phyloP scores from a whole-genome alignment of 1,284 basidiomycete genomes.

The Somion occarium region DNA sequence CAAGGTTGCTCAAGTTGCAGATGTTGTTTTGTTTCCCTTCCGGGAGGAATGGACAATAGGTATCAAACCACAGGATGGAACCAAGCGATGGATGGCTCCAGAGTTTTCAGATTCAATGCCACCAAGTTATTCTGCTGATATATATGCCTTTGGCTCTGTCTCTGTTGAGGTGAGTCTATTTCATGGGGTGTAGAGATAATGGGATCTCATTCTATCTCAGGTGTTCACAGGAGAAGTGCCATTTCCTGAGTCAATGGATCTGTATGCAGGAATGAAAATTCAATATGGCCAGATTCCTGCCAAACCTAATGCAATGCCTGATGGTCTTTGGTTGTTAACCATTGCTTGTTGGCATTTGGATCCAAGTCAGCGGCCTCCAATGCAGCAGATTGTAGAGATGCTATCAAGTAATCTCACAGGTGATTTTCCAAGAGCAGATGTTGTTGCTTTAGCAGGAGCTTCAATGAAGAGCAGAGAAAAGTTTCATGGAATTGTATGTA shows the following conservation, averaged over 20 bases:
- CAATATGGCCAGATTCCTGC: neutral
- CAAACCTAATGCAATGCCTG: neutral
- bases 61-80: neutral
- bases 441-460: too few species aligned
- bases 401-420: too few species aligned
- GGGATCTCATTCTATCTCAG: neutral
- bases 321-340: neutral
- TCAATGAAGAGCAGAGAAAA: too few species aligned
- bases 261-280: neutral
- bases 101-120: neutral
- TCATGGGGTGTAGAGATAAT: neutral
- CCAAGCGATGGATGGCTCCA: conserved; percentile 2
- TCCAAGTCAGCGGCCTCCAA: neutral
- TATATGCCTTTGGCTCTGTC: conserved; percentile 4
- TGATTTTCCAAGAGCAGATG: too few species aligned
- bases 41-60: neutral
- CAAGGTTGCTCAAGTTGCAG: neutral
- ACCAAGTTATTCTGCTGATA: conserved; percentile 2
- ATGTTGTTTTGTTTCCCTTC: conserved; percentile 4
- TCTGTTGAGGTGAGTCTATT: conserved; percentile 3
- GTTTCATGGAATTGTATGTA: too few species aligned
- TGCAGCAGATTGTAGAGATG: neutral
- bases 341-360: neutral
- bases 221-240: neutral
- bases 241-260: neutral